Evolutionary conservation across 2,329 filamentous ascomycete species (phyloP), one percentile per base, ranked within the genome.

Genomic region (Dothistroma septosporum): DNA sequence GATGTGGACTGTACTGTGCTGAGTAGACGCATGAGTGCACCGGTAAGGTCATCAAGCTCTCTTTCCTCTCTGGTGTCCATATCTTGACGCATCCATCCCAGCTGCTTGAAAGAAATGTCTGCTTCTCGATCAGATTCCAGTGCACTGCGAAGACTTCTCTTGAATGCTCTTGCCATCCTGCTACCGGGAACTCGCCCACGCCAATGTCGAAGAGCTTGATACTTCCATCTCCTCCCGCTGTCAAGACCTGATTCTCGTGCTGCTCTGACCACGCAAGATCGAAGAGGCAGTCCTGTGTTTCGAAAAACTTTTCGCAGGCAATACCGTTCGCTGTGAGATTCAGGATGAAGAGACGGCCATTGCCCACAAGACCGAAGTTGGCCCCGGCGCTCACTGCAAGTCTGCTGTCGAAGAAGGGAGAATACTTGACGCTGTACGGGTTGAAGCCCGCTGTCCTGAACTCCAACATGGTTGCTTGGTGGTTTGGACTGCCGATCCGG

Each of bases 1-100:
- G 92, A 68, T 93, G 90, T 5, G 94, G 94, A 61, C 88, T 92
- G 79, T 94, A 99, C 44, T 89, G 83, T n/a, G 91, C 87, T 69
- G 88, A 92, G 79, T 99, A 99, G 32, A 94, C 96, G 79, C 94
- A 99, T 69, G 86, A 91, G 70, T 96, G 92, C 28, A 94, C 90
- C 2, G 94, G 92, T 28, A 99, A 83, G 2, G 94, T 99, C 59
- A 88, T 83, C 60, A 99, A 79, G 33, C 91, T 93, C 61, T 73
- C 71, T 61, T 74, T 74, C 56, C 70, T 60, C 53, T 88, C 87
- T 0, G 94, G 94, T 14, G 90, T 91, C 93, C 93, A 99, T 70
- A 99, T 87, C 78, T 97, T 97, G 69, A 97, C 86, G 1, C 91
- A 95, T 54, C 94, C 94, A 72, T 99, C 94, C 94, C 94, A 99